Percentiles rank a stretch among this genome's conserved stretches.
Conservation (phyloP, 345 rosid species). For the Lepidium sativum region DNA sequence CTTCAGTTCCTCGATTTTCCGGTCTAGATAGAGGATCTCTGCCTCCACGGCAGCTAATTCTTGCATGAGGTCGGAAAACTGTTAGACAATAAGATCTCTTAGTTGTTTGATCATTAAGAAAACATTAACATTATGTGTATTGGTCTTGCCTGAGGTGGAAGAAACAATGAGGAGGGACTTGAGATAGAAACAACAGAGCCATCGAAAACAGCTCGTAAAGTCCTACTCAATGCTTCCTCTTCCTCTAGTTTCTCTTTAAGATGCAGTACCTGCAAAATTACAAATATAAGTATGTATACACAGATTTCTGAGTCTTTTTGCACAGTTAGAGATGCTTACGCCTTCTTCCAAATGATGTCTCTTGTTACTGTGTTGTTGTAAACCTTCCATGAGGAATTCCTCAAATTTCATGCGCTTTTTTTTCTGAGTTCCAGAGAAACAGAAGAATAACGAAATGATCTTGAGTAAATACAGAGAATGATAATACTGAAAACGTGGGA, state of each 20-base stretch:
- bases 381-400: constrained; percentile 54
- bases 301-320: not conserved
- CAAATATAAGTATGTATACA: not conserved
- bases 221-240: constrained; percentile 44
- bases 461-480: not conserved
- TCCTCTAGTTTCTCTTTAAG: constrained; percentile 57
- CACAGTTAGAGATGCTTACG: not conserved
- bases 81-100: not conserved
- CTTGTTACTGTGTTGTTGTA: constrained; percentile 33
- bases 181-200: constrained; percentile 45
- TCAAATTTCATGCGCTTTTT: constrained; percentile 57
- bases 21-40: constrained; percentile 69
- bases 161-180: constrained; percentile 46
- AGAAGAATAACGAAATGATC: not conserved
- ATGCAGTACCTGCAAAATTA: constrained; percentile 41
- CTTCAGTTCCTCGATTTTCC: constrained; percentile 56
- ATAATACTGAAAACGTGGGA: constrained; percentile 34
- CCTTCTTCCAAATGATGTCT: constrained; percentile 42
- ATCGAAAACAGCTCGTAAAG: constrained; percentile 40
- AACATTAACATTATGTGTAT: not conserved
- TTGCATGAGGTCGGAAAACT: constrained; percentile 55
- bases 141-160: constrained; percentile 59
- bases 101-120: not conserved
- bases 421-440: not conserved
- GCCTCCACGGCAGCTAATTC: constrained; percentile 69